A percentile compares a stretch with the other conserved stretches of the same genome.
Evolutionary conservation across 2,329 filamentous ascomycete species (phyloP).

Genomic region (Cyphellophora europaea): DNA sequence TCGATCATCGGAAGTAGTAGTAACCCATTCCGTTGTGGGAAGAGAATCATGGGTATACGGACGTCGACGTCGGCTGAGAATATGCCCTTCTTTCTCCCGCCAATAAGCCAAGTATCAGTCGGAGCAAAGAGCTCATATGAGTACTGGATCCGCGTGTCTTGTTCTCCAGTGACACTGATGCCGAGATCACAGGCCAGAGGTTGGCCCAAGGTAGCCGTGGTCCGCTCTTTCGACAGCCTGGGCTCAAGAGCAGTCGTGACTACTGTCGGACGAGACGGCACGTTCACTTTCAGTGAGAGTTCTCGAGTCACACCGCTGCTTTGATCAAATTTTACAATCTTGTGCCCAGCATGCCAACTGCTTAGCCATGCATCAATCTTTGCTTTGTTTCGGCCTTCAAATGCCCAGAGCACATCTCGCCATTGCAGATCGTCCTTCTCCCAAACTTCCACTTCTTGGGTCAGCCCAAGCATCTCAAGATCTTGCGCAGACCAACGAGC

Average conservation of each 20-base stretch:
- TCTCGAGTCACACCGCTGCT: conserved; percentile 32
- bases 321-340: conserved; percentile 7
- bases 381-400: conserved; percentile 35
- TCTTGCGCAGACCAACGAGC: conserved; percentile 37
- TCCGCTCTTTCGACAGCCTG: neutral
- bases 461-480: conserved; percentile 45
- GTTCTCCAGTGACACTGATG: neutral
- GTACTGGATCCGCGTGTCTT: conserved; percentile 4
- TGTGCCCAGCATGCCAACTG: conserved; percentile 44
- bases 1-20: conserved; percentile 72
- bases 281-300: conserved; percentile 81
- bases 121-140: conserved; percentile 72
- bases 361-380: conserved; percentile 42
- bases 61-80: conserved; percentile 41
- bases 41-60: conserved; percentile 57
- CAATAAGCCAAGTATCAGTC: conserved; percentile 72
- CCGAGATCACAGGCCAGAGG: conserved; percentile 35
- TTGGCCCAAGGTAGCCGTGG: conserved; percentile 31
- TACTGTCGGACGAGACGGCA: conserved; percentile 73
- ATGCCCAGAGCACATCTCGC: conserved; percentile 40
- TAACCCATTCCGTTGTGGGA: conserved; percentile 70
- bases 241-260: conserved; percentile 44
- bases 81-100: conserved; percentile 69
- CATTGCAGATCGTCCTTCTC: conserved; percentile 45
- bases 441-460: conserved; percentile 43